A percentile compares a stretch with the other conserved stretches of the same genome.
Evolutionary conservation across 2,329 filamentous ascomycete genomes (phyloP).

Genomic region (Fusarium tjaetaba): DNA sequence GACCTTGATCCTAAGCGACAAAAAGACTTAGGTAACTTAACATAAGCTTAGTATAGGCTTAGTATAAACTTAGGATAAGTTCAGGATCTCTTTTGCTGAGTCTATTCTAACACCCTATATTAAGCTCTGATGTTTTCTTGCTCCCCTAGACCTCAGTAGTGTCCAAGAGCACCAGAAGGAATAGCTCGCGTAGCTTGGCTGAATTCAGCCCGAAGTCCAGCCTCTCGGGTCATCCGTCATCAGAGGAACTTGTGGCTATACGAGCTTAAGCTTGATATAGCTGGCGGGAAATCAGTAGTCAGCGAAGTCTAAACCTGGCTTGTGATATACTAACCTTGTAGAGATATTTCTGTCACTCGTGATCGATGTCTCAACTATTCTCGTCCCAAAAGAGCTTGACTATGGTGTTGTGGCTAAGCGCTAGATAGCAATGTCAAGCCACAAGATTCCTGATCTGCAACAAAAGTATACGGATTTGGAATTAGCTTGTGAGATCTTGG

Average conservation of each 20-base stretch:
- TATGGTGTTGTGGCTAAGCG: not conserved
- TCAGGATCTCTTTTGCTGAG: fast-evolving
- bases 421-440: not conserved
- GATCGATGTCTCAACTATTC: not conserved
- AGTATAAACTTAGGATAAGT: not conserved
- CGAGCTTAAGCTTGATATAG: too few species aligned
- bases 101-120: not conserved
- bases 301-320: fast-evolving
- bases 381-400: too few species aligned
- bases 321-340: not conserved
- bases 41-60: not conserved
- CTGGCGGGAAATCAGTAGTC: fast-evolving
- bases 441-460: not conserved
- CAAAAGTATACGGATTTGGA: not conserved
- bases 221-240: not conserved
- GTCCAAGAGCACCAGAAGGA: fast-evolving
- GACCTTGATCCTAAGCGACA: not conserved
- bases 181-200: not conserved
- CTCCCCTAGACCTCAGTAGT: not conserved
- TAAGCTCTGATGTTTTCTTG: fast-evolving
- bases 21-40: not conserved
- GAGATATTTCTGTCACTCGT: not conserved
- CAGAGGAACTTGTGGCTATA: not conserved
- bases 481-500: not conserved
- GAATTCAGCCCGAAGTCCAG: not conserved